These are phyloP conservation scores for Cladorrhinum sp. DNA, from an alignment of 2,329 filamentous ascomycete species.

Conservation along the genomic window DNA sequence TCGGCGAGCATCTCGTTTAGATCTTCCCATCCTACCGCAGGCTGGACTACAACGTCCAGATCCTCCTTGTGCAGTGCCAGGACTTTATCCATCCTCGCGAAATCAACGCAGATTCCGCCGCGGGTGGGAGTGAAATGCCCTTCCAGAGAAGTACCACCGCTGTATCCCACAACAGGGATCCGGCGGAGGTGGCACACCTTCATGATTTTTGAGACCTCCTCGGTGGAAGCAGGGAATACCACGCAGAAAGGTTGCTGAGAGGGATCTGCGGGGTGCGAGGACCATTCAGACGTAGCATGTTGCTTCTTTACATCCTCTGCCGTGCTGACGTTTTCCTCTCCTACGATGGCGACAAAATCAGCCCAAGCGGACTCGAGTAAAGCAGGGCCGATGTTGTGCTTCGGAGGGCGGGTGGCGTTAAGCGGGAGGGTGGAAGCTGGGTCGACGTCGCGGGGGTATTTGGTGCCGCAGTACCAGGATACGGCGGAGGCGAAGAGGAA, in stretches of 20 bases:
- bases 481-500: conserved; percentile 50
- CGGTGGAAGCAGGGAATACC: conserved; percentile 72
- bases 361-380: conserved; percentile 68
- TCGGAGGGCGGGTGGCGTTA: conserved; percentile 45
- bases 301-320: conserved; percentile 50
- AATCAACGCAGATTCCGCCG: conserved; percentile 83
- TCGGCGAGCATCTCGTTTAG: conserved; percentile 74
- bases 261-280: conserved; percentile 51
- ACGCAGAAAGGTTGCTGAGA: conserved; percentile 63
- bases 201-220: conserved; percentile 83
- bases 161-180: conserved; percentile 85
- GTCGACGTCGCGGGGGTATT: conserved; percentile 49
- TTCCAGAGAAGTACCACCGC: conserved; percentile 84
- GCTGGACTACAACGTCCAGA: conserved; percentile 73
- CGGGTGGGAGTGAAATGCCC: conserved; percentile 82
- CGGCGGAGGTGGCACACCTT: conserved; percentile 77
- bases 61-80: conserved; percentile 73
- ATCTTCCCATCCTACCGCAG: conserved; percentile 80
- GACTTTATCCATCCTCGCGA: conserved; percentile 80
- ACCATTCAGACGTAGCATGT: conserved; percentile 63
- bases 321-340: conserved; percentile 64
- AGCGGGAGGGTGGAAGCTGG: conserved; percentile 60
- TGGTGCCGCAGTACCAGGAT: conserved; percentile 59
- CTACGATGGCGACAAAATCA: conserved; percentile 64
- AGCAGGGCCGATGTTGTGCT: conserved; percentile 57